Evolutionary conservation across 495 filamentous ascomycete species (phyloP).

Genomic region (Penicillium subrubescens): DNA sequence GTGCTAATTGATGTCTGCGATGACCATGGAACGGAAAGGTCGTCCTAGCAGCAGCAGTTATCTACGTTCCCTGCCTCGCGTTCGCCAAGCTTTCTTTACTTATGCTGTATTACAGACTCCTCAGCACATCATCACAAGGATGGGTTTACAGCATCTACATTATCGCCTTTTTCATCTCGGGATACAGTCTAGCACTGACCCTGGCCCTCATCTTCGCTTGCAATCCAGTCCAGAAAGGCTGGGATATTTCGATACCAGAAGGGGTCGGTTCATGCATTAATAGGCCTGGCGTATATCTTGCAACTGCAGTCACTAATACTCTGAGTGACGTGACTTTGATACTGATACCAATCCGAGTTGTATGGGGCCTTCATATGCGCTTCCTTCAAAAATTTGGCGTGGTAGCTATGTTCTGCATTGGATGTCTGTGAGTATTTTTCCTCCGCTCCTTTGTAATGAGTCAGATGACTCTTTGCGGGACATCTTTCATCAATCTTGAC

Average conservation of each 20-base stretch:
- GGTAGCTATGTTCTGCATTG: conserved; percentile 20
- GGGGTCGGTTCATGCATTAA: conserved; percentile 34
- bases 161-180: conserved; percentile 20
- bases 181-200: conserved; percentile 32
- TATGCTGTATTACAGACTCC: conserved; percentile 31
- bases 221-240: conserved; percentile 36
- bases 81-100: conserved; percentile 36
- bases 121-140: background rate
- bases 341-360: conserved; percentile 35
- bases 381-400: conserved; percentile 25
- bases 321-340: conserved; percentile 40
- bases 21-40: conserved; percentile 9
- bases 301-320: conserved; percentile 44
- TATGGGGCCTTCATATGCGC: conserved; percentile 26
- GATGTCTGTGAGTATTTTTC: conserved; percentile 5
- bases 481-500: too few species aligned
- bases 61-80: conserved; percentile 37
- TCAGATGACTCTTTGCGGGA: background rate
- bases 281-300: conserved; percentile 33
- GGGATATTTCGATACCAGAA: conserved; percentile 26
- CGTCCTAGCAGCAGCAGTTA: conserved; percentile 27
- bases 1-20: background rate
- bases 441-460: background rate
- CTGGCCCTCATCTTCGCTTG: conserved; percentile 44
- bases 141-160: conserved; percentile 3